phyloP scores from a whole-genome alignment of 345 rosid genomes.

The Ailanthus altissimus region DNA sequence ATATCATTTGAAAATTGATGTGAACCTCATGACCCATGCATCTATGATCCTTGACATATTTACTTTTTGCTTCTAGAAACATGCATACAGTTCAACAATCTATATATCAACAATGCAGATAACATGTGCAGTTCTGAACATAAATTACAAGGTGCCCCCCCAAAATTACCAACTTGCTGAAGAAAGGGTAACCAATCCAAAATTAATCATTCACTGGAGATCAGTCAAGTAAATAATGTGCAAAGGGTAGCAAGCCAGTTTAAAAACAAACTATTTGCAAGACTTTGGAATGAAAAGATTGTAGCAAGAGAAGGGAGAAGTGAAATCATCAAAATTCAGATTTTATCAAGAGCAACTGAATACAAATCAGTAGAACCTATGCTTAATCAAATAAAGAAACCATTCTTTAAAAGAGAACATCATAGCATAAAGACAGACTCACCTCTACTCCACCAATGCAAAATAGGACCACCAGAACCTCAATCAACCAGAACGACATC shows the following conservation, averaged over 20 bases:
- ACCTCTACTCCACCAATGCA: constrained; percentile 99
- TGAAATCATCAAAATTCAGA: background rate
- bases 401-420: background rate
- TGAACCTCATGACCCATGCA: background rate
- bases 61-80: background rate
- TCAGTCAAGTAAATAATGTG: background rate
- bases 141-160: background rate
- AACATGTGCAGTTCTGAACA: background rate
- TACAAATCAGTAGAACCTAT: background rate
- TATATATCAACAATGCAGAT: background rate
- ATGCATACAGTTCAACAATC: background rate
- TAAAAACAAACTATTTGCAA: background rate
- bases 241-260: background rate
- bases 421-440: constrained; percentile 19
- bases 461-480: constrained; percentile 87
- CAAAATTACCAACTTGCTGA: constrained; percentile 1
- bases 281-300: background rate
- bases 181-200: background rate
- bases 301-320: background rate
- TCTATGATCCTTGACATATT: background rate
- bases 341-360: background rate
- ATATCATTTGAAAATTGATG: background rate
- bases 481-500: constrained; percentile 93
- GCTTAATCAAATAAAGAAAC: background rate
- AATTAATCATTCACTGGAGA: background rate